Percentiles rank a stretch among this genome's conserved stretches.
phyloP scores from a whole-genome alignment of 192 early-diverging fungal genomes.

The Diversispora eburnea region DNA sequence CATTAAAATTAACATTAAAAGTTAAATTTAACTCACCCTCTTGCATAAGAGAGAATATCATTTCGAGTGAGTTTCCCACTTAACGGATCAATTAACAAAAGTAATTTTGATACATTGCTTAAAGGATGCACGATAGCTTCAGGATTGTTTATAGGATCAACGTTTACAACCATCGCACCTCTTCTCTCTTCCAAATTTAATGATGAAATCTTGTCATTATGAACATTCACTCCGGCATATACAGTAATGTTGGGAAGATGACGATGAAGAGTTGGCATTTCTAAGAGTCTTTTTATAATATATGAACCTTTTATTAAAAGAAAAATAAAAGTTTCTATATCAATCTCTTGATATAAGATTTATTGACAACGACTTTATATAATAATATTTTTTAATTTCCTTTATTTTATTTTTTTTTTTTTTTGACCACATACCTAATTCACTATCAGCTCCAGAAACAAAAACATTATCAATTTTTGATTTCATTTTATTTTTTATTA shows the following conservation, averaged over 20 bases:
- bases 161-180: not conserved
- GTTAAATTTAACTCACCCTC: not conserved
- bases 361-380: not conserved
- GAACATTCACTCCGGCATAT: not conserved
- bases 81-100: not conserved
- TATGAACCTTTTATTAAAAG: not conserved
- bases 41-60: not conserved
- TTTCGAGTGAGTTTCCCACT: not conserved
- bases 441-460: constrained; percentile 4
- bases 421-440: not conserved
- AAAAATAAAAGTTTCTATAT: not conserved
- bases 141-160: constrained; percentile 8
- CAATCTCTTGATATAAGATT: not conserved
- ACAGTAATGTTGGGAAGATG: not conserved
- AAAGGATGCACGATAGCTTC: not conserved
- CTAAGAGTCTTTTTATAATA: not conserved
- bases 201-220: not conserved
- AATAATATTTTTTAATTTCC: too few relatives aligned
- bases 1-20: not conserved
- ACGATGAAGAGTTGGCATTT: not conserved
- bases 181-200: not conserved
- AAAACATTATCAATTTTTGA: not conserved
- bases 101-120: constrained; percentile 8
- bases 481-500: not conserved
- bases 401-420: too few relatives aligned